These are phyloP conservation scores for Penicillium olsonii DNA, from an alignment of 2,329 filamentous ascomycete species.

Conservation along the genomic window DNA sequence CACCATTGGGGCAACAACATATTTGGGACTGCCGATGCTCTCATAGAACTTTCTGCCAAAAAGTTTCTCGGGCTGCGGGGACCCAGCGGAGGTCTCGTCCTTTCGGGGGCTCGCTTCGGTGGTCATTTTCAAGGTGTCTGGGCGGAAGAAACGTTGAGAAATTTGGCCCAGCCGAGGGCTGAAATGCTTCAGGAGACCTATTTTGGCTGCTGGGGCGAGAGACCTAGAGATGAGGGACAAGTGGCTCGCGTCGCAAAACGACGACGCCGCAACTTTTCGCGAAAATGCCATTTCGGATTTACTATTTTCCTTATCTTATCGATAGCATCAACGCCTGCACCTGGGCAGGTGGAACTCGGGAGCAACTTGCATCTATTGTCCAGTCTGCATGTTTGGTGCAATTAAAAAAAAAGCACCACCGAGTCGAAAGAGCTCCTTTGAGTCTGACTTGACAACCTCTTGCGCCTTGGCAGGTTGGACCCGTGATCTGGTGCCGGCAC, in stretches of 20 bases:
- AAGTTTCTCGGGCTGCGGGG: slow-evolving; percentile 57
- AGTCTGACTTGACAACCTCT: no score
- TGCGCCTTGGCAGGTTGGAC: no score
- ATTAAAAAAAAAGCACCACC: no score
- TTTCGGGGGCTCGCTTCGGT: slow-evolving; percentile 20
- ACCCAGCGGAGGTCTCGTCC: slow-evolving; percentile 20
- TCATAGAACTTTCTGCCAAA: slow-evolving; percentile 90
- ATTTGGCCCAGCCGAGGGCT: slow-evolving; percentile 31
- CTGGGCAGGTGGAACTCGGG: no score
- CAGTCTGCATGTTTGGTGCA: no score
- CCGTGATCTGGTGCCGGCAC: no score
- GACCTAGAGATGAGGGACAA: slow-evolving; percentile 5
- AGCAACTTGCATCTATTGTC: no score
- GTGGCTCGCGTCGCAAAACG: slow-evolving; percentile 6
- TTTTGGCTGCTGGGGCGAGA: slow-evolving; percentile 24
- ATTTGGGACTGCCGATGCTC: slow-evolving; percentile 88
- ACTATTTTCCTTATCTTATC: slow-evolving; percentile 35
- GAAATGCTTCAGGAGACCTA: slow-evolving; percentile 31
- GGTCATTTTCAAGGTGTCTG: slow-evolving; percentile 29
- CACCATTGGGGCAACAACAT: slow-evolving; percentile 94
- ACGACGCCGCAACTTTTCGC: slow-evolving; percentile 21
- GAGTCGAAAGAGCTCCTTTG: no score
- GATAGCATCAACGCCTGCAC: no score
- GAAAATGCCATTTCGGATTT: slow-evolving; percentile 23
- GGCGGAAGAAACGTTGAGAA: slow-evolving; percentile 9